Base-by-base conservation (phyloP, 805 yeast species). In the Hanseniaspora clermontiae region DNA sequence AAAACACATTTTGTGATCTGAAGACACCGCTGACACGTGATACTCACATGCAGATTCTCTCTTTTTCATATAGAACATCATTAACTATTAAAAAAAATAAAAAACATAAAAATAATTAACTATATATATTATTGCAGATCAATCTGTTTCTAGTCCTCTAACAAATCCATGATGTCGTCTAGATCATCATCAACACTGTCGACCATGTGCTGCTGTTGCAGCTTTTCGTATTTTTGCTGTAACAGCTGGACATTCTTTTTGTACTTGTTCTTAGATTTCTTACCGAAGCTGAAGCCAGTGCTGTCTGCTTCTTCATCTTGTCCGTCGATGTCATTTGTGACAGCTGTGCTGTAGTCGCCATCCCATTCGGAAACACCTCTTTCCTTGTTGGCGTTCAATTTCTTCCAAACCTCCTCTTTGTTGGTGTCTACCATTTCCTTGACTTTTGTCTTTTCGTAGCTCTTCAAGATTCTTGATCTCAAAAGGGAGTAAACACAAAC, bases 241-340 rank as follows among this genome's bases (percentile, higher is more conserved):
- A 84, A 70, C 15, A 76, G 60, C 57, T 77, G 72, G 62, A 81
- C 77, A 62, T 81, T 81, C 58, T 73, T 72, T 66, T 79, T 77
- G 43, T 79, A 79, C 58, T 73, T 74, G 60, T 73, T 72, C 72
- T 90, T 77, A 6, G 90, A 84, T 64, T 76, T 76, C 66, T 84
- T 85, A 56, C 93, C 93, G 88, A 89, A 84, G 32, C 93, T 91
- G 73, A 84, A 84, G 5, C 74, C 60, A 49, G 72, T 67, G 34
- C 70, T 73, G 36, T 65, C 63, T 31, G 67, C 71, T 36, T 34
- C 72, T 38, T 68, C 64, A 12, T 70, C 74, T 5, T 71, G 9
- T 65, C 14, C 38, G 14, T 14, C 64, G 14, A 71, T 71, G 43
- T 70, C 72, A 46, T 67, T 66, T 7, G 62, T 66, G 24, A 69